Evolutionary conservation across 2,329 filamentous ascomycete species (phyloP), one percentile per base, ranked within the genome.

Genomic region (Coniella vitis): DNA sequence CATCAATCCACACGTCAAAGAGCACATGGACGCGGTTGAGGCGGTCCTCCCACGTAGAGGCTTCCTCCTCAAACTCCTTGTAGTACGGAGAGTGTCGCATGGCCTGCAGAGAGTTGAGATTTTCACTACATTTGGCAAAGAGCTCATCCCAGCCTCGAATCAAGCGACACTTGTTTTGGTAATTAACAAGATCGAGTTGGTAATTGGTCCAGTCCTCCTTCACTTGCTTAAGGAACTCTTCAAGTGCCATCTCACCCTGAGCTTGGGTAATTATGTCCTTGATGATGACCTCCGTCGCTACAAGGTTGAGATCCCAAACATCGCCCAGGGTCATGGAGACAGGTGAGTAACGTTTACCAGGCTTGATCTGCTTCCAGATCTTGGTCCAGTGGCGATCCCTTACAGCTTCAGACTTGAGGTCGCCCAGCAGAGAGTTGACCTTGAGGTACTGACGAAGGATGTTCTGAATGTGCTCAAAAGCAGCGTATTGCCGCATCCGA

Each of bases 71-170:
- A 55, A 99, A 99, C 60, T 97, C 91, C 66, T 96, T 97, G 76
- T 95, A 98, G 68, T 98, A 98, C 0, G 93, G 93, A 4, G 93
- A 99, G 66, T 98, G 91, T 63, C 89, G 86, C 94, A 99, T 99
- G 20, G 93, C 93, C 67, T 97, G 93, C 41, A 99, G 73, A 5
- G 93, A 97, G 69, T 96, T 97, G 49, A 98, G 70, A 60, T 99
- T 95, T 65, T 99, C 93, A 62, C 91, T 95, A 68, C 93, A 99
- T 65, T 97, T 97, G 44, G 91, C 89, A 62, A 98, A 98, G 14
- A 99, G 78, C 56, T 98, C 93, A 60, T 99, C 93, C 86, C 94
- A 98, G 45, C 93, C 93, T 55, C 90, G 87, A 57, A 99, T 98
- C 36, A 99, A 81, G 39, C 91, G 87, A 63, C 91, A 96, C 66